Conservation (phyloP, 257 asterid species). For the Ilex asprella region DNA sequence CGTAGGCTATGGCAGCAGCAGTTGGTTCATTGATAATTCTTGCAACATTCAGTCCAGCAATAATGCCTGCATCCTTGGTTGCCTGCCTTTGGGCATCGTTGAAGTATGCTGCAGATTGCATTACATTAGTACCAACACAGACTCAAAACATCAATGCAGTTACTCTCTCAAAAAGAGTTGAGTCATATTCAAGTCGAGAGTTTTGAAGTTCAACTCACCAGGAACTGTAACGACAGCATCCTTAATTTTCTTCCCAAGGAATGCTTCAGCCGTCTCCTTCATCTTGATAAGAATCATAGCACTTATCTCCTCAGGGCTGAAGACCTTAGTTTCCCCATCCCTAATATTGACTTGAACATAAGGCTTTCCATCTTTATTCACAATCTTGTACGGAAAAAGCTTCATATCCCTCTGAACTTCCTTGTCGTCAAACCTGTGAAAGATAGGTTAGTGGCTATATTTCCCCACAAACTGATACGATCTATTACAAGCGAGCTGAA, state of each 20-base stretch:
- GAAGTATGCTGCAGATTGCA: conserved; percentile 64
- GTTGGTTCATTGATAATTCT: conserved; percentile 93
- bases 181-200: too few relatives aligned
- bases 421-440: conserved; percentile 71
- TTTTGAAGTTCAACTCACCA: conserved; percentile 27
- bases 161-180: too few relatives aligned
- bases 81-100: conserved; percentile 98
- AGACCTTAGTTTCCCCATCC: conserved; percentile 83
- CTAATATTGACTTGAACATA: conserved; percentile 72
- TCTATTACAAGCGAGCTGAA: background rate
- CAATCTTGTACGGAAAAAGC: conserved; percentile 80
- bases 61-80: conserved; percentile 81
- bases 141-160: background rate
- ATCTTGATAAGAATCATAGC: conserved; percentile 88
- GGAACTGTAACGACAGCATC: conserved; percentile 96
- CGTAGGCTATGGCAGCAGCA: conserved; percentile 96
- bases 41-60: conserved; percentile 88
- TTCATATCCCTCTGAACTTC: conserved; percentile 92
- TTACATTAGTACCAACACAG: background rate
- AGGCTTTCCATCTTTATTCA: conserved; percentile 88
- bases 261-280: conserved; percentile 93
- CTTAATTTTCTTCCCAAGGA: conserved; percentile 82
- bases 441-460: too few relatives aligned
- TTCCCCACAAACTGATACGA: background rate
- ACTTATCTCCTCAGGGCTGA: conserved; percentile 93